These are phyloP conservation scores for Zizania palustris DNA, from an alignment of 202 grass and related monocot species.

Conservation along the genomic window DNA sequence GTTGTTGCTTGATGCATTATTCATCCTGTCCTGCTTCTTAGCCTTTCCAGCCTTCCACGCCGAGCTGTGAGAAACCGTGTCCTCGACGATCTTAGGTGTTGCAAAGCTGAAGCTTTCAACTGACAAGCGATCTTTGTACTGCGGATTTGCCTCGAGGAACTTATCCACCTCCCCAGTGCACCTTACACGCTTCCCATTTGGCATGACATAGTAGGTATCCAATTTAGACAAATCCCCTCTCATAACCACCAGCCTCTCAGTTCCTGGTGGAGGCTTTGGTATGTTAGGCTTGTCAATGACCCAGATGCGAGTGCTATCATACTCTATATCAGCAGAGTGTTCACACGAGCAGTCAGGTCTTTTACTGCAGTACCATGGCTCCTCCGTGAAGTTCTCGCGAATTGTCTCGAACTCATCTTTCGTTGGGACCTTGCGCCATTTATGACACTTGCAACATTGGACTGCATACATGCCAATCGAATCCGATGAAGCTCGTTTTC, in stretches of 20 bases:
- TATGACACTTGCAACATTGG: constrained; percentile 51
- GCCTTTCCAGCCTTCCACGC: constrained; percentile 30
- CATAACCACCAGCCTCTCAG: constrained; percentile 47
- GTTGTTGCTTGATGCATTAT: constrained; percentile 27
- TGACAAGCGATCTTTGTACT: constrained; percentile 38
- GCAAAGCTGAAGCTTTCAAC: constrained; percentile 52
- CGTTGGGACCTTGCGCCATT: constrained; percentile 54
- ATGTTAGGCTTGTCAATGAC: constrained; percentile 47
- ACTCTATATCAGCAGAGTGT: constrained; percentile 46
- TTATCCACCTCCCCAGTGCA: constrained; percentile 32
- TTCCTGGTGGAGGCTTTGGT: constrained; percentile 39
- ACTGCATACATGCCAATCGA: constrained; percentile 45
- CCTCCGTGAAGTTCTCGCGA: constrained; percentile 37
- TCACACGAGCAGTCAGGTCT: constrained; percentile 46
- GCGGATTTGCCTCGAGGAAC: constrained; percentile 47
- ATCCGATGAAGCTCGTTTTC: constrained; percentile 32
- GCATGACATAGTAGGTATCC: constrained; percentile 59
- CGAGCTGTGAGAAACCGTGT: constrained; percentile 30
- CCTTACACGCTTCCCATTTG: constrained; percentile 43
- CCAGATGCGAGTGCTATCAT: constrained; percentile 52
- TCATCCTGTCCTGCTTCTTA: constrained; percentile 42
- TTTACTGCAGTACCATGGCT: constrained; percentile 57
- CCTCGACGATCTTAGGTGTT: constrained; percentile 47
- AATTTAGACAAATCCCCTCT: constrained; percentile 54
- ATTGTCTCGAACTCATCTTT: constrained; percentile 61